A percentile compares a stretch with the other conserved stretches of the same genome.
Evolutionary conservation across 768 basidiomycete species (phyloP).

Genomic region (Crucibulum laeve): DNA sequence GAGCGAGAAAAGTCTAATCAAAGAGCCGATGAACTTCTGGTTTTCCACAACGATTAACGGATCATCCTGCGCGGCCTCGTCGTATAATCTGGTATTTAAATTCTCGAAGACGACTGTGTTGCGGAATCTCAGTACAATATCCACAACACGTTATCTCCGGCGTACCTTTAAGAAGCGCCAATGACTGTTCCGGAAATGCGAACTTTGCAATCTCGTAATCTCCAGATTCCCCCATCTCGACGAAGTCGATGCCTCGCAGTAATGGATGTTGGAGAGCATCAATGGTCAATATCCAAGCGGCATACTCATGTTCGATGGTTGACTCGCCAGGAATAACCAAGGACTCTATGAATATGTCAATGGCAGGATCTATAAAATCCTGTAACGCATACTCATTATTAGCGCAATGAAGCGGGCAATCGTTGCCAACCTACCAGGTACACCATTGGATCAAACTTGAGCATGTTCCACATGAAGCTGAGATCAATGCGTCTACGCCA

Average conservation of each 20-base stretch:
- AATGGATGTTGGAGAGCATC: slow-evolving; percentile 53
- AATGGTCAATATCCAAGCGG: slow-evolving; percentile 52
- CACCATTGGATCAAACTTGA: slow-evolving; percentile 55
- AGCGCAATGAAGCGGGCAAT: not conserved
- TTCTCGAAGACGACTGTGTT: not conserved
- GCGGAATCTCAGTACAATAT: too few relatives aligned
- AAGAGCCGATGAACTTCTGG: slow-evolving; percentile 5
- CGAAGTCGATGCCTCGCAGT: slow-evolving; percentile 26
- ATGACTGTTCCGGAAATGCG: slow-evolving; percentile 27
- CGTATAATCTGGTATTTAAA: not conserved
- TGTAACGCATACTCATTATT: slow-evolving; percentile 15
- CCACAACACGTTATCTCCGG: not conserved
- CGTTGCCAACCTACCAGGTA: slow-evolving; percentile 43
- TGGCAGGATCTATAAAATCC: slow-evolving; percentile 44
- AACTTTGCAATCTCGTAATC: slow-evolving; percentile 23
- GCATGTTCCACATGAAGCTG: slow-evolving; percentile 15
- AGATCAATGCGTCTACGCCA: slow-evolving; percentile 51
- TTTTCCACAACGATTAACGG: not conserved
- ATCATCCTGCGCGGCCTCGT: not conserved
- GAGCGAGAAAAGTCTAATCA: too few relatives aligned
- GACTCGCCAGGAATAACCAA: slow-evolving; percentile 43
- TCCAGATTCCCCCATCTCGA: slow-evolving; percentile 12
- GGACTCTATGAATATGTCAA: slow-evolving; percentile 49
- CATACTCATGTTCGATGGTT: slow-evolving; percentile 58
- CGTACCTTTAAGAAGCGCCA: slow-evolving; percentile 23